A percentile compares a stretch with the other conserved stretches of the same genome.
phyloP scores from a whole-genome alignment of 352 stramenopile species.

The Phytopythium vexans region DNA sequence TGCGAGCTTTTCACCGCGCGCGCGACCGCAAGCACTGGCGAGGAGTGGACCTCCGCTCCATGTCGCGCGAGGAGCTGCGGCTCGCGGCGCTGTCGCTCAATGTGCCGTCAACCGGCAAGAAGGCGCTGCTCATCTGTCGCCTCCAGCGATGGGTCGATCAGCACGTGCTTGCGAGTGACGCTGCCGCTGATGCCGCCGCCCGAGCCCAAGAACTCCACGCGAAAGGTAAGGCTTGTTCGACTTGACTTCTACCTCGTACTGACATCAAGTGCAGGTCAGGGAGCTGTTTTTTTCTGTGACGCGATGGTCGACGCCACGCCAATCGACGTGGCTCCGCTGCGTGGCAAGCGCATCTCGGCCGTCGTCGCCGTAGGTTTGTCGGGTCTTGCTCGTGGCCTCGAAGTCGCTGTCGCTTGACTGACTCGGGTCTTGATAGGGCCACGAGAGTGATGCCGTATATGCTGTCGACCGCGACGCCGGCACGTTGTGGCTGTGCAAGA shows the following conservation, averaged over 20 bases:
- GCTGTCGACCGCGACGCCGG: slow-evolving; percentile 47
- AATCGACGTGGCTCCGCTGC: slow-evolving; percentile 59
- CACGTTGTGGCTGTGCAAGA: slow-evolving; percentile 71
- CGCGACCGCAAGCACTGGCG: slow-evolving; percentile 54
- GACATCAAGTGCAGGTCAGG: slow-evolving; percentile 28
- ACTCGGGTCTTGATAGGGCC: slow-evolving; percentile 19
- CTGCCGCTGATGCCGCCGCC: slow-evolving; percentile 55
- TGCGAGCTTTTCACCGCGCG: slow-evolving; percentile 50
- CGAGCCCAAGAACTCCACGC: slow-evolving; percentile 49
- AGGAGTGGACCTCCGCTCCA: slow-evolving; percentile 47
- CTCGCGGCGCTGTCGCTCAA: slow-evolving; percentile 63
- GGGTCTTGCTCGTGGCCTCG: not conserved
- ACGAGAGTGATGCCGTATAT: slow-evolving; percentile 72
- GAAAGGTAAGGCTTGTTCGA: slow-evolving; percentile 24
- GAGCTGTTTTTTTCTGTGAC: slow-evolving; percentile 67
- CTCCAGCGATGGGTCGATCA: slow-evolving; percentile 78
- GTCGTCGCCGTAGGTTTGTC: slow-evolving; percentile 48
- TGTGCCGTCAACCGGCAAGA: slow-evolving; percentile 73
- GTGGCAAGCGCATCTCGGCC: slow-evolving; percentile 56
- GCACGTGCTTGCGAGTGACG: slow-evolving; percentile 50
- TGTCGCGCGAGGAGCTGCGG: slow-evolving; percentile 61
- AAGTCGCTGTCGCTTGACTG: not conserved
- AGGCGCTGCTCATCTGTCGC: slow-evolving; percentile 63
- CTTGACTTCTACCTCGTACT: not conserved
- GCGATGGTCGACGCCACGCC: slow-evolving; percentile 28